Evolutionary conservation across 176 grass and related monocot genomes (phyloP).

Genomic region (Chrysopogon serrulatus): DNA sequence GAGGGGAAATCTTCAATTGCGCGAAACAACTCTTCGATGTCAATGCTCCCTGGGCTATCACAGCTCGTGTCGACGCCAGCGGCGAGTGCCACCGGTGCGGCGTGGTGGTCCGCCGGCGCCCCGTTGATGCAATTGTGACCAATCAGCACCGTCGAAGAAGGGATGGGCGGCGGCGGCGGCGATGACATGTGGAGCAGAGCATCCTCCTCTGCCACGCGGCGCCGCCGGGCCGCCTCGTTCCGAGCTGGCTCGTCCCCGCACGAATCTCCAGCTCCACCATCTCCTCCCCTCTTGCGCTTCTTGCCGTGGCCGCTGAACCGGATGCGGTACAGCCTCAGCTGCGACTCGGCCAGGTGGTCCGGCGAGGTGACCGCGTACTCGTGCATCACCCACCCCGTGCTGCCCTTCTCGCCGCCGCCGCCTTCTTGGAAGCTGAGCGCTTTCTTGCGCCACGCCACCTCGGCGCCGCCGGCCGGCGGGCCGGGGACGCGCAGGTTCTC

Average conservation of each 20-base stretch:
- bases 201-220: neutral
- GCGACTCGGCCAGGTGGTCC: neutral
- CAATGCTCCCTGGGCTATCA: neutral
- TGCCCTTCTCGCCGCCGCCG: neutral
- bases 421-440: neutral
- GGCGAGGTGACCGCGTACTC: neutral
- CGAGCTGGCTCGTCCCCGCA: neutral
- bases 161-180: neutral
- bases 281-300: neutral
- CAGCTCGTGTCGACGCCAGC: neutral
- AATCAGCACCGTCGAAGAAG: neutral
- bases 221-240: neutral
- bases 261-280: neutral
- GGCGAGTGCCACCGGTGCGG: neutral
- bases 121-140: neutral
- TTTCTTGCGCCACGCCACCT: neutral
- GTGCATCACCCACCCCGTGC: conserved; percentile 4
- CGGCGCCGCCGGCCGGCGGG: neutral
- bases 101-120: neutral
- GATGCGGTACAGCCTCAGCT: neutral
- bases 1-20: neutral
- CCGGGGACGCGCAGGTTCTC: neutral
- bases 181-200: neutral
- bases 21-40: neutral
- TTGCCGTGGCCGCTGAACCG: neutral